These are phyloP conservation scores for Hyphodiscus hymeniophilus DNA, from an alignment of 495 filamentous ascomycete genomes.

Conservation along the genomic window DNA sequence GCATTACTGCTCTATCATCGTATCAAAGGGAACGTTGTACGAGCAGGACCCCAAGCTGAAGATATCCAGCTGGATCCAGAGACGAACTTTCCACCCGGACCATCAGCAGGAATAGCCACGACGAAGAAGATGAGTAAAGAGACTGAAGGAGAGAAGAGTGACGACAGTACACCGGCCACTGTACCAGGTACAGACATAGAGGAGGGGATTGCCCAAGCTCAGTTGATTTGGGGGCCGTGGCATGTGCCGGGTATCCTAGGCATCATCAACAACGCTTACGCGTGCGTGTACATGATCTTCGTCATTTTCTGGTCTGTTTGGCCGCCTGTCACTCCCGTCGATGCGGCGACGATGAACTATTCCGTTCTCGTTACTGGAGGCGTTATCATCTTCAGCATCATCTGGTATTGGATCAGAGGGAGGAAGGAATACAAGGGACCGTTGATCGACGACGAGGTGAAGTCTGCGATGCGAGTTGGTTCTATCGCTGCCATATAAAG, in stretches of 20 bases:
- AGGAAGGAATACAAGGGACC: constrained; percentile 28
- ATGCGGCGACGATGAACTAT: constrained; percentile 45
- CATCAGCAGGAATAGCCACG: not conserved
- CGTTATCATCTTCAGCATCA: constrained; percentile 31
- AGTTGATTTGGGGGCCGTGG: constrained; percentile 42
- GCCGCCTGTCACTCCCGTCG: constrained; percentile 31
- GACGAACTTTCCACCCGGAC: not conserved
- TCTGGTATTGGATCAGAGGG: constrained; percentile 36
- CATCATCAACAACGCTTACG: constrained; percentile 35
- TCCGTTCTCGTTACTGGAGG: constrained; percentile 34
- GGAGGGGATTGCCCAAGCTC: constrained; percentile 6
- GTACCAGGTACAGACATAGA: not conserved
- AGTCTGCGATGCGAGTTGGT: not conserved
- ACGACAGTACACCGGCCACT: not conserved
- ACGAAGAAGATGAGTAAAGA: not conserved
- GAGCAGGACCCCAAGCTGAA: not conserved
- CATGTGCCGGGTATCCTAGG: constrained; percentile 36
- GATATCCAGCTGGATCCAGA: not conserved
- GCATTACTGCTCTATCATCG: constrained; percentile 27
- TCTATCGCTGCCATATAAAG: no score
- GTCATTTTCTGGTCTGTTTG: constrained; percentile 19
- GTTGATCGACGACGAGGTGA: constrained; percentile 20
- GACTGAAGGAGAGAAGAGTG: not conserved
- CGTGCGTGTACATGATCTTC: constrained; percentile 34
- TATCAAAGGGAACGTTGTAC: constrained; percentile 11